Conservation (phyloP, 495 filamentous ascomycete genomes). For the Xylaria bambusicola region DNA sequence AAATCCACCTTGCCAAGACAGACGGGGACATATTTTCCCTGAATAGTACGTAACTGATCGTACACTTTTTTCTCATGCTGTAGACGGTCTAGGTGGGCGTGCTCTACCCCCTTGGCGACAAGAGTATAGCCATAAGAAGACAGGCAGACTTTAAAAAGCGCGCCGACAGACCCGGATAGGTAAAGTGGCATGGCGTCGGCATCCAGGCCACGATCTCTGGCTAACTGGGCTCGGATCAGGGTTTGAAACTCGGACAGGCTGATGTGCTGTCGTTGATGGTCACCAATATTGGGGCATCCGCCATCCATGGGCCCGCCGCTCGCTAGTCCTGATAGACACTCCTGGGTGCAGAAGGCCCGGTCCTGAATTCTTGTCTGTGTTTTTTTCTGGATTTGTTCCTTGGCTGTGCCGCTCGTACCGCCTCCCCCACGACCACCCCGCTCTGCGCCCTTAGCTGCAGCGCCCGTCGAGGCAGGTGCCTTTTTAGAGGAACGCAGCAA, state of each 20-base stretch:
- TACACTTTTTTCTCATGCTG: slow-evolving; percentile 39
- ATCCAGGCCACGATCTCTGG: slow-evolving; percentile 31
- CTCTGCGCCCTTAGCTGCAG: slow-evolving; percentile 11
- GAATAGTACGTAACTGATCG: slow-evolving; percentile 30
- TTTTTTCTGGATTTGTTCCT: not conserved
- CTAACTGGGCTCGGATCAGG: slow-evolving; percentile 34
- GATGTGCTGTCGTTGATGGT: slow-evolving; percentile 35
- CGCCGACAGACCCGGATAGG: slow-evolving; percentile 38
- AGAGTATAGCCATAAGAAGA: slow-evolving; percentile 52
- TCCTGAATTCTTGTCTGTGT: slow-evolving; percentile 26
- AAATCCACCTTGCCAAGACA: slow-evolving; percentile 39
- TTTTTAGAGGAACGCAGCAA: slow-evolving; percentile 18
- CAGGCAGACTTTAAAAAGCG: slow-evolving; percentile 47
- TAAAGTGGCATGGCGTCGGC: slow-evolving; percentile 45
- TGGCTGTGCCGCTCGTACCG: slow-evolving; percentile 3
- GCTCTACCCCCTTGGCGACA: slow-evolving; percentile 45
- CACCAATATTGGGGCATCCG: slow-evolving; percentile 40
- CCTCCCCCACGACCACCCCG: slow-evolving; percentile 25
- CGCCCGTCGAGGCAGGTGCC: slow-evolving; percentile 23
- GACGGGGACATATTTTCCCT: slow-evolving; percentile 41
- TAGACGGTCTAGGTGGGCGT: slow-evolving; percentile 21
- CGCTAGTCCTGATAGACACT: slow-evolving; percentile 44
- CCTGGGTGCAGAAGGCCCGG: slow-evolving; percentile 46
- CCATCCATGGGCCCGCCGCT: slow-evolving; percentile 36
- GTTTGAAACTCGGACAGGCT: slow-evolving; percentile 23